A percentile compares a stretch with the other conserved stretches of the same genome.
Conservation (phyloP, 805 yeast genomes). For the Sungouiozyma ichnusensis region DNA sequence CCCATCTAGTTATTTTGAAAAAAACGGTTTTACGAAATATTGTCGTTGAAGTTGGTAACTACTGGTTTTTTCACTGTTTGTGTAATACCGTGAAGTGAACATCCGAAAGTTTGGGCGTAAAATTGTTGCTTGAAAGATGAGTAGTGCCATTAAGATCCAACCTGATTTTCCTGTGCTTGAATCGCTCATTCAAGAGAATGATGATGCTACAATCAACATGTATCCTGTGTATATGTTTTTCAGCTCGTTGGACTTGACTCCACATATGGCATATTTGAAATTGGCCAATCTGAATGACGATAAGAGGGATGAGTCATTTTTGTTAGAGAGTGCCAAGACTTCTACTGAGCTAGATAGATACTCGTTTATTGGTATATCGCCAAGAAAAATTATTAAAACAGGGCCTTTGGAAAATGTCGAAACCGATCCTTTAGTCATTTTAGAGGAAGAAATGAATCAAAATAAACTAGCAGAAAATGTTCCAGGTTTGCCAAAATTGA, state of each 20-base stretch:
- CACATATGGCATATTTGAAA: constrained; percentile 83
- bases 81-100: too few species aligned
- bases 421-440: constrained; percentile 66
- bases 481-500: constrained; percentile 72
- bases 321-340: constrained; percentile 80
- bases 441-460: constrained; percentile 62
- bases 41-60: too few species aligned
- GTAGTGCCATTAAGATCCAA: constrained; percentile 29
- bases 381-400: constrained; percentile 72
- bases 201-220: constrained; percentile 43
- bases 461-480: constrained; percentile 56
- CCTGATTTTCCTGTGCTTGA: constrained; percentile 41
- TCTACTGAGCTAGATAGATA: constrained; percentile 86
- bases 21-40: too few species aligned
- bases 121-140: constrained; percentile 2
- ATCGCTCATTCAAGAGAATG: constrained; percentile 32
- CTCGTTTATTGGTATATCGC: constrained; percentile 82
- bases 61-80: too few species aligned
- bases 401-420: constrained; percentile 44
- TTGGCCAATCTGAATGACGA: constrained; percentile 52
- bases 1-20: too few species aligned
- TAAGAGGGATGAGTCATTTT: constrained; percentile 55
- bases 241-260: constrained; percentile 70
- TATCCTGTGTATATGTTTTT: constrained; percentile 74
- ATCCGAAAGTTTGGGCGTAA: too few species aligned